A percentile compares a stretch with the other conserved stretches of the same genome.
These are phyloP conservation scores for Paraphoma sp. DNA, from an alignment of 2,329 filamentous ascomycete genomes.

Conservation along the genomic window DNA sequence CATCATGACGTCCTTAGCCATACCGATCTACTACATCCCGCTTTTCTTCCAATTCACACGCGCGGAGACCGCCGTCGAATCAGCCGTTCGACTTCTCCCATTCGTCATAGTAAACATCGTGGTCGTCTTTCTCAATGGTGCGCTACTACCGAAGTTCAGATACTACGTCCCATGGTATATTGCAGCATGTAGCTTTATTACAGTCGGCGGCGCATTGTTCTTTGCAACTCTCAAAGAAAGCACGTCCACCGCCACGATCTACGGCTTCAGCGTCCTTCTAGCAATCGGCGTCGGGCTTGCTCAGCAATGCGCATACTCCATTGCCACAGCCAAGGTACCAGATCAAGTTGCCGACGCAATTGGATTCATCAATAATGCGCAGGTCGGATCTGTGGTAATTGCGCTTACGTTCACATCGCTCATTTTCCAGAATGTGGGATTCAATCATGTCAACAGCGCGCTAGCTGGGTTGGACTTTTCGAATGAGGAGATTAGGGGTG, in stretches of 20 bases:
- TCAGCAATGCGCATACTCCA: constrained; percentile 24
- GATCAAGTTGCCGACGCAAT: constrained; percentile 20
- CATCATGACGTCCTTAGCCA: constrained; percentile 48
- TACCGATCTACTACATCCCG: constrained; percentile 31
- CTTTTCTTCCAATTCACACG: constrained; percentile 36
- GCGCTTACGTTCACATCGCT: constrained; percentile 28
- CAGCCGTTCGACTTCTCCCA: constrained; percentile 33
- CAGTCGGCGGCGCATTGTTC: constrained; percentile 45
- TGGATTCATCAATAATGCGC: constrained; percentile 28
- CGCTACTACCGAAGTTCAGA: constrained; percentile 15
- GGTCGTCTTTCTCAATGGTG: constrained; percentile 23
- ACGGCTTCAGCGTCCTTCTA: constrained; percentile 29
- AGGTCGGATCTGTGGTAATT: constrained; percentile 30
- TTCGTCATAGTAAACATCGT: constrained; percentile 26
- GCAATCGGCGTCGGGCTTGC: constrained; percentile 23
- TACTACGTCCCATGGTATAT: constrained; percentile 33
- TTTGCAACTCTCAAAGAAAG: constrained; percentile 18
- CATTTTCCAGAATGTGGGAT: constrained; percentile 39
- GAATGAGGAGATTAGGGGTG: constrained; percentile 16
- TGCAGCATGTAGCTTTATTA: constrained; percentile 40
- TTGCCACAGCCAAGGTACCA: constrained; percentile 15
- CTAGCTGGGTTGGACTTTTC: constrained; percentile 16
- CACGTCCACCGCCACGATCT: constrained; percentile 19
- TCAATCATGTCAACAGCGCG: constrained; percentile 15
- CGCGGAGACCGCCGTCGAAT: constrained; percentile 18